These are phyloP conservation scores for Thymus quinquecostatus DNA, from an alignment of 257 asterid species.

Conservation along the genomic window DNA sequence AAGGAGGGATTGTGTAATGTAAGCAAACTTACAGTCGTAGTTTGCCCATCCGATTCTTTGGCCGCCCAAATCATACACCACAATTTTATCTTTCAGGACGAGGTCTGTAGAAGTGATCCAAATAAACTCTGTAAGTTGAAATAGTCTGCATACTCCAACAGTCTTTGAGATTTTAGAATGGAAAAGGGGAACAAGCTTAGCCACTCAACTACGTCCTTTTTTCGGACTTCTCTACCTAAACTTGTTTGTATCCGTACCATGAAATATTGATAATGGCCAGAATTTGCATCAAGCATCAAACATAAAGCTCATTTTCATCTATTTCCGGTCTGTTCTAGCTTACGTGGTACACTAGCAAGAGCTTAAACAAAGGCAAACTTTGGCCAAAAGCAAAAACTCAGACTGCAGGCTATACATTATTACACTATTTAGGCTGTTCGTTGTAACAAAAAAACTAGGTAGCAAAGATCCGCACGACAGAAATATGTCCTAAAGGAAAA, in stretches of 20 bases:
- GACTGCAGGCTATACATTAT: not conserved
- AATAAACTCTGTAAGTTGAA: not conserved
- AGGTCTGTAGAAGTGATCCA: conserved; percentile 59
- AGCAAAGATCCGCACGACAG: not conserved
- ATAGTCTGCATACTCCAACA: not conserved
- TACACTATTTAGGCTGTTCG: not conserved
- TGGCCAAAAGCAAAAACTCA: not conserved
- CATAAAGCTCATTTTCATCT: not conserved
- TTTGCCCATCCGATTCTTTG: conserved; percentile 91
- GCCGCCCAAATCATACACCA: conserved; percentile 82
- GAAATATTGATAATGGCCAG: too few species aligned
- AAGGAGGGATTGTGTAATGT: not conserved
- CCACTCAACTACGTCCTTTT: not conserved
- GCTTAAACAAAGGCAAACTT: not conserved
- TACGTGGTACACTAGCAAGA: not conserved
- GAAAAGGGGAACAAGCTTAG: not conserved
- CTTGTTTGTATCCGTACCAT: too few species aligned
- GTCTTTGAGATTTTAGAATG: not conserved
- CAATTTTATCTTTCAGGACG: conserved; percentile 84
- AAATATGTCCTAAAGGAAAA: too few species aligned
- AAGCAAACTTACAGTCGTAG: conserved; percentile 82
- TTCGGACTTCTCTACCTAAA: not conserved
- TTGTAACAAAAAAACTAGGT: not conserved
- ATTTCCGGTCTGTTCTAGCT: not conserved
- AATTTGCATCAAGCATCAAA: not conserved